Percentiles rank a stretch among this genome's conserved stretches.
phyloP scores from a whole-genome alignment of 106 monocot genomes.

The Dactylorhiza incarnata region DNA sequence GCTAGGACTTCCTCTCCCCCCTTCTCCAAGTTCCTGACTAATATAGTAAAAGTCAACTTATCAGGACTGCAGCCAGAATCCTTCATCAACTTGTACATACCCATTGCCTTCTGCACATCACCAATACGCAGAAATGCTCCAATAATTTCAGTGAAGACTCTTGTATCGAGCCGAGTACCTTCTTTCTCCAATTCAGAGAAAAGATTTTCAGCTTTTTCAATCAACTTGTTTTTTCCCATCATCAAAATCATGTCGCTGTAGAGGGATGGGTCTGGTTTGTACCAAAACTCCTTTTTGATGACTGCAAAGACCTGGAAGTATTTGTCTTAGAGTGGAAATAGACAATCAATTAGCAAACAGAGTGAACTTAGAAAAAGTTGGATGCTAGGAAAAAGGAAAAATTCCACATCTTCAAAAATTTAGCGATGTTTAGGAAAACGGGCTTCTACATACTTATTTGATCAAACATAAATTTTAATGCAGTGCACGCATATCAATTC shows the following conservation, averaged over 20 bases:
- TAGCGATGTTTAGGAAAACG: too few species aligned
- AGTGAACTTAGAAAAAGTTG: too few species aligned
- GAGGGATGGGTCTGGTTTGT: constrained; percentile 48
- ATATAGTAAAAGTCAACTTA: constrained; percentile 67
- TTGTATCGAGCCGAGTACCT: constrained; percentile 50
- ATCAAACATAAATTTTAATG: too few species aligned
- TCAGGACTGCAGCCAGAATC: constrained; percentile 45
- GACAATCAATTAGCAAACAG: background rate
- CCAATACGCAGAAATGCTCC: constrained; percentile 53
- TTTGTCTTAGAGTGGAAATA: constrained; percentile 8
- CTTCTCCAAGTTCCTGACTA: constrained; percentile 72
- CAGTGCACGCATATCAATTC: too few species aligned
- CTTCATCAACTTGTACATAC: constrained; percentile 56
- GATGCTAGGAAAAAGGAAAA: too few species aligned
- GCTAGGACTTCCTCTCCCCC: constrained; percentile 41
- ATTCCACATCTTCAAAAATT: too few species aligned
- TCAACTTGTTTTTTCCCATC: constrained; percentile 63
- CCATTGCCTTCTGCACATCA: constrained; percentile 62
- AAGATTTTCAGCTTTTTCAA: constrained; percentile 55
- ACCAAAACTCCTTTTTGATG: constrained; percentile 56
- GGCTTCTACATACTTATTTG: too few species aligned
- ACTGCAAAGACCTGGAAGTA: constrained; percentile 53
- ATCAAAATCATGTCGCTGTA: constrained; percentile 76
- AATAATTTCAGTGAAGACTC: constrained; percentile 71
- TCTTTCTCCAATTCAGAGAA: constrained; percentile 37